Base-by-base conservation (phyloP, 257 asterid species). In the Cruciata laevipes region DNA sequence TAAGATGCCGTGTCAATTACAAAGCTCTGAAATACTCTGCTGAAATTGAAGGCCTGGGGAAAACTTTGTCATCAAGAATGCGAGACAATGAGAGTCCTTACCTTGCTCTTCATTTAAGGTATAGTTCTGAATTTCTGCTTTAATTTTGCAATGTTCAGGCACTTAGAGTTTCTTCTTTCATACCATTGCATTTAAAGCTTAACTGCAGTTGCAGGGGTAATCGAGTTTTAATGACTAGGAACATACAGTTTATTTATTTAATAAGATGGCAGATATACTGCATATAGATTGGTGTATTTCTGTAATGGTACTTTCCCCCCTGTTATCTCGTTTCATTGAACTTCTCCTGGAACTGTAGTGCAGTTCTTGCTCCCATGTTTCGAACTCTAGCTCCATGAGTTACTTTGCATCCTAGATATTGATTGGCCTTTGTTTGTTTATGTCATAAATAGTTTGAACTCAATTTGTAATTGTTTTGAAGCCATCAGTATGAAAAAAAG, bases 31-130 rank as follows among this genome's bases (percentile, higher is more conserved):
- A 84, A 74, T 93, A 89, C 76, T 88, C 96, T n/a, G 74, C 96
- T 18, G 81, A 89, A 8, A 85, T 93, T 9, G 95, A 93, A 75
- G 80, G 76, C 67, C 87, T 85, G 38, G 99, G 96, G 40, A 83
- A 79, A 70, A 77, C 68, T 72, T 77, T 93, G 79, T 96, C 81
- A 24, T 83, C 97, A 24, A 86, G 97, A 79, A 81, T 93, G 96
- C 80, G 78, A 65, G 78, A 77, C 23, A 73, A 86, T 71, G 87
- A 84, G 62, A 74, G 83, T 73, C 92, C 91, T 52, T 93, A 85
- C 79, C 91, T 93, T 73, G 96, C 99, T 68, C 96, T 93, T 38
- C 99, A 93, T 83, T 76, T 93, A 78, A 90, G 99, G 99, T 93
- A 69, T 66, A 79, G 68, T 40, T 59, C 67, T 35, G 55, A 69